These are phyloP conservation scores for Ganoderma lucidum DNA, from an alignment of 1,284 basidiomycete genomes.

Conservation along the genomic window DNA sequence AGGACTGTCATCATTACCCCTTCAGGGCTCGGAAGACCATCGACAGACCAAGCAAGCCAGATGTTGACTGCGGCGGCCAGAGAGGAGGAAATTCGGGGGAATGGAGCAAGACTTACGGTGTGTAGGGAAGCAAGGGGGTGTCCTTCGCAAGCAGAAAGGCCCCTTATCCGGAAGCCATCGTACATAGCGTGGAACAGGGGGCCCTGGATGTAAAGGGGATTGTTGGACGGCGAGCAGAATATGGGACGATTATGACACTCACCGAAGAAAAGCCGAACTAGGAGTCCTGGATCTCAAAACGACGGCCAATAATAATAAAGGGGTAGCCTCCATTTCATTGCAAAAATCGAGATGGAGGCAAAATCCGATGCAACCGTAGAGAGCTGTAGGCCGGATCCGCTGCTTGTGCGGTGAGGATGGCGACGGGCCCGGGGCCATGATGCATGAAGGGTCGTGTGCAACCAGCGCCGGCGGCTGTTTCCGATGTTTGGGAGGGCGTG, in stretches of 20 bases:
- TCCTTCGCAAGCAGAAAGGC: neutral
- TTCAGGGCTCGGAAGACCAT: neutral
- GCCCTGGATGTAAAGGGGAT: conserved; percentile 23
- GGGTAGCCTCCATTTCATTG: neutral
- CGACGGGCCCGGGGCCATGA: neutral
- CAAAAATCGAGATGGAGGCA: neutral
- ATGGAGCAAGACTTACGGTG: conserved; percentile 22
- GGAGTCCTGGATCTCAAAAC: conserved; percentile 4
- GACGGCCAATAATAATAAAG: neutral
- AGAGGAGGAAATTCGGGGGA: conserved; percentile 32
- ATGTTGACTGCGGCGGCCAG: conserved; percentile 3
- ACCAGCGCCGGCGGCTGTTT: neutral
- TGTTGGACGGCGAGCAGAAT: conserved; percentile 11
- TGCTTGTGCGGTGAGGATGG: neutral
- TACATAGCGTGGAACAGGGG: conserved; percentile 1
- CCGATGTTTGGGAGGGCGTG: neutral
- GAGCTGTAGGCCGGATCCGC: neutral
- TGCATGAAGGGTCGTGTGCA: neutral
- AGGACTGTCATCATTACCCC: neutral
- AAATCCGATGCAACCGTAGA: neutral
- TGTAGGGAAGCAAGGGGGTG: conserved; percentile 11
- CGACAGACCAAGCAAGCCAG: neutral
- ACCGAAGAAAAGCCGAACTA: conserved; percentile 30
- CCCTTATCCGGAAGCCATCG: conserved; percentile 17
- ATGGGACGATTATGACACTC: conserved; percentile 18